Percentiles rank a stretch among this genome's conserved stretches.
Evolutionary conservation across 2,329 filamentous ascomycete species (phyloP).

Genomic region (Stachybotrys elegans): DNA sequence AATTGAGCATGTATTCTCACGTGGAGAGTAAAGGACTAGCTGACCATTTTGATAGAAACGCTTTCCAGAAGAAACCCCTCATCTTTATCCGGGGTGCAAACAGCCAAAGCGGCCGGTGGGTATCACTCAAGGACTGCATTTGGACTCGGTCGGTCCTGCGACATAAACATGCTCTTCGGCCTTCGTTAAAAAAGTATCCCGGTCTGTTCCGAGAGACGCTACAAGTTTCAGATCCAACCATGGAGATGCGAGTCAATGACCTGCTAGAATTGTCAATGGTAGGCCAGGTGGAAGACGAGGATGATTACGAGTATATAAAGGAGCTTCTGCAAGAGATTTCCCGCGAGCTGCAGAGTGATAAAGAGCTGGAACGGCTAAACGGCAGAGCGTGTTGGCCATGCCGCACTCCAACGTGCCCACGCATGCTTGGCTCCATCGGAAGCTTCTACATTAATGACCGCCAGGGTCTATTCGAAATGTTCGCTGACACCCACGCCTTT

Average conservation of each 20-base stretch:
- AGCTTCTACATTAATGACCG: slow-evolving; percentile 1
- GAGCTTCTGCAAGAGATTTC: background rate
- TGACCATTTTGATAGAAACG: background rate
- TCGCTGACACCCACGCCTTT: background rate
- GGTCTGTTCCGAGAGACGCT: background rate
- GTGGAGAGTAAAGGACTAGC: background rate
- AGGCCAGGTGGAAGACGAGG: background rate
- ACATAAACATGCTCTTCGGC: background rate
- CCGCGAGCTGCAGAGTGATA: background rate
- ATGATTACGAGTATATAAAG: background rate
- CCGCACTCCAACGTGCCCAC: background rate
- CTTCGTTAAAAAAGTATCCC: background rate
- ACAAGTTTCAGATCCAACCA: background rate
- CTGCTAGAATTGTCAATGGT: background rate
- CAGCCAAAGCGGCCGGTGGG: background rate
- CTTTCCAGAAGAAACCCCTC: background rate
- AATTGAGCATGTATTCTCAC: background rate
- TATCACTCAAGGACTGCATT: background rate
- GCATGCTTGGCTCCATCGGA: background rate
- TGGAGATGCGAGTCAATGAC: background rate
- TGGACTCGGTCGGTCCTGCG: slow-evolving; percentile 1
- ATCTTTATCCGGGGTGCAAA: background rate
- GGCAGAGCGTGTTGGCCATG: background rate
- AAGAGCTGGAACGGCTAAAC: background rate
- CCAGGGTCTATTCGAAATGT: background rate